Base-by-base conservation (phyloP, 73 alveolate genomes). In the Stentor coeruleus region DNA sequence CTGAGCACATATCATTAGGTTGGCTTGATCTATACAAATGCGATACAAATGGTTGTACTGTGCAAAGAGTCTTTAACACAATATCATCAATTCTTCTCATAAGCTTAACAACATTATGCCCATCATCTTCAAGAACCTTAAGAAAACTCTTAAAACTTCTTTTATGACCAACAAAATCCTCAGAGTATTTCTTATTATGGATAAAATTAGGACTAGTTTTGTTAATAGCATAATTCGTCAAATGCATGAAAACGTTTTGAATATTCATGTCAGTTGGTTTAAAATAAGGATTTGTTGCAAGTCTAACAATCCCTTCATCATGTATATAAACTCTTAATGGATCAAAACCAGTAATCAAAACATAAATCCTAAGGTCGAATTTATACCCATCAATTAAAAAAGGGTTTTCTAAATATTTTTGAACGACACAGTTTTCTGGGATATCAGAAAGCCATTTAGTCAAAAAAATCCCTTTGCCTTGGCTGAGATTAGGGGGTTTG, bases 301-400 rank as follows among this genome's bases (percentile, higher is more conserved):
- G 90, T 37, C 99, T 90, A 11, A 97, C 99, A 59, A 96, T 87
- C 3, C 99, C 99, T 85, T 96, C 99, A 81, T 91, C 77, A 87
- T 94, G 93, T 35, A 97, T 83, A 83, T 91, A 97, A 3, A 95
- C 97, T 74, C 89, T 72, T 39, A 93, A 75, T n/a, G 99, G 99
- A 33, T 92, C 90, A 33, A 92, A 88, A n/a, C 96, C 91, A n/a
- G 96, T 92, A 30, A 96, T 91, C 2, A 97, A 88, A 20, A 97
- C 98, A 81, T 95, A 97, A 14, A 96, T 31, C 81, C 98, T 86
- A 73, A 97, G 77, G 73, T 95, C 98, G 86, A 97, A 96, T 85
- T 97, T 97, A 82, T 93, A 92, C 35, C 95, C 92, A 73, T 97
- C 95, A 42, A 96, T 90, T 59, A 97, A 91, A 74, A 97, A 49